Conservation (phyloP, 768 basidiomycete species). For the Amanita exitialis region DNA sequence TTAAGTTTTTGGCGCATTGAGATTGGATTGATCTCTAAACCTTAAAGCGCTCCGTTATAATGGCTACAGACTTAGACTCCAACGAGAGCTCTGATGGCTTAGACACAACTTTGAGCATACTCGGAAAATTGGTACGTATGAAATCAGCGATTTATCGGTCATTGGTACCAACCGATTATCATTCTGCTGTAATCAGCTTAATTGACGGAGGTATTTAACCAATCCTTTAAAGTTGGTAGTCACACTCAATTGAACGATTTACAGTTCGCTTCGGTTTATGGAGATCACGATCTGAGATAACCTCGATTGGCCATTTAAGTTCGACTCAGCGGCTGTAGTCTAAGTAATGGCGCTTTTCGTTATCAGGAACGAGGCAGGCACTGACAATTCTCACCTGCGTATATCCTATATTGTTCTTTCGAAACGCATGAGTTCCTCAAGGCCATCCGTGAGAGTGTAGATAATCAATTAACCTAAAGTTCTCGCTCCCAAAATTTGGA, state of each 20-base stretch:
- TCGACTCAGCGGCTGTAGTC: constrained; percentile 26
- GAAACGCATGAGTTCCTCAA: constrained; percentile 1
- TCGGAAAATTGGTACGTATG: neutral
- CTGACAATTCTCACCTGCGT: constrained; percentile 22
- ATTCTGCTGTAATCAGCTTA: constrained; percentile 5
- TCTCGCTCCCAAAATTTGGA: constrained; percentile 27
- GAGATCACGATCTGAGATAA: constrained; percentile 25
- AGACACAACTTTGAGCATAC: neutral
- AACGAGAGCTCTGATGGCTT: constrained; percentile 1
- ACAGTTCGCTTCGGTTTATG: constrained; percentile 3
- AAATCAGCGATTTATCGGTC: neutral
- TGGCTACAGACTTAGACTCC: constrained; percentile 3
- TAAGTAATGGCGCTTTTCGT: constrained; percentile 17
- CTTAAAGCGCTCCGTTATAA: constrained; percentile 2
- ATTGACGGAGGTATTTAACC: neutral
- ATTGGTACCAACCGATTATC: constrained; percentile 1
- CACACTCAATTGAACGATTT: constrained; percentile 1
- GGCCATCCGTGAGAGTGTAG: constrained; percentile 5
- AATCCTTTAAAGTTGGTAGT: neutral
- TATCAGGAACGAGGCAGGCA: constrained; percentile 16
- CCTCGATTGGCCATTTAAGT: constrained; percentile 23
- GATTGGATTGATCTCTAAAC: constrained; percentile 5
- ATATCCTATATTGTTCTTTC: constrained; percentile 27
- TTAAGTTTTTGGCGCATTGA: constrained; percentile 2
- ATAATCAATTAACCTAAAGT: constrained; percentile 22